phyloP scores from a whole-genome alignment of 108 stramenopile species.

The Epipyxis sp. region DNA sequence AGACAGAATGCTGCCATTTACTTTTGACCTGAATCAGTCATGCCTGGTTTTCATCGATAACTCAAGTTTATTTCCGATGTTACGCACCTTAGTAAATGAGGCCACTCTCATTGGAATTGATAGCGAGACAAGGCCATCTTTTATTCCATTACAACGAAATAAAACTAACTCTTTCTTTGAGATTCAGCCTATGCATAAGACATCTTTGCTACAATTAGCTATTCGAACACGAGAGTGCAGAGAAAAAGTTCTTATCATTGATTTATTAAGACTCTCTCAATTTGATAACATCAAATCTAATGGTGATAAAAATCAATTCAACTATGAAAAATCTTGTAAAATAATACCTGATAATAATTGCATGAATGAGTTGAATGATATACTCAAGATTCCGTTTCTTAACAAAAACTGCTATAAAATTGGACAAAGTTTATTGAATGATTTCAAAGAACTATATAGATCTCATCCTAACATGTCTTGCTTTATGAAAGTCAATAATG shows the following conservation, averaged over 20 bases:
- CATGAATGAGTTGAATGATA: too few relatives aligned
- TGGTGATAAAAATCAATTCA: neutral
- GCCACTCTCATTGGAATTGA: neutral
- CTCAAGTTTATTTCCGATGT: neutral
- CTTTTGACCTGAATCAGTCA: neutral
- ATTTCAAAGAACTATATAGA: neutral
- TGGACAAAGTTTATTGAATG: conserved; percentile 6
- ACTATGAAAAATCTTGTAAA: neutral
- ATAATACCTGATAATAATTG: too few relatives aligned
- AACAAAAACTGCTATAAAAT: neutral
- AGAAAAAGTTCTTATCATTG: neutral
- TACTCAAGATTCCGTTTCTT: too few relatives aligned
- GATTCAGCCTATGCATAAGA: too few relatives aligned
- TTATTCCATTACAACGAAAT: neutral
- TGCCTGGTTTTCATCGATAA: neutral
- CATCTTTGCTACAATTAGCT: neutral
- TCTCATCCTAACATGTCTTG: neutral
- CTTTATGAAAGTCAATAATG: neutral
- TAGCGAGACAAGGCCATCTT: neutral
- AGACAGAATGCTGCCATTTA: conserved; percentile 1
- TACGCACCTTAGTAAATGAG: neutral
- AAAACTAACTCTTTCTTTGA: neutral
- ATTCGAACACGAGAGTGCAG: neutral
- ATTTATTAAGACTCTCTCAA: neutral
- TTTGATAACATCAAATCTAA: neutral